phyloP scores from a whole-genome alignment of 169 alveolate genomes.

The Plasmodium chabaudi region DNA sequence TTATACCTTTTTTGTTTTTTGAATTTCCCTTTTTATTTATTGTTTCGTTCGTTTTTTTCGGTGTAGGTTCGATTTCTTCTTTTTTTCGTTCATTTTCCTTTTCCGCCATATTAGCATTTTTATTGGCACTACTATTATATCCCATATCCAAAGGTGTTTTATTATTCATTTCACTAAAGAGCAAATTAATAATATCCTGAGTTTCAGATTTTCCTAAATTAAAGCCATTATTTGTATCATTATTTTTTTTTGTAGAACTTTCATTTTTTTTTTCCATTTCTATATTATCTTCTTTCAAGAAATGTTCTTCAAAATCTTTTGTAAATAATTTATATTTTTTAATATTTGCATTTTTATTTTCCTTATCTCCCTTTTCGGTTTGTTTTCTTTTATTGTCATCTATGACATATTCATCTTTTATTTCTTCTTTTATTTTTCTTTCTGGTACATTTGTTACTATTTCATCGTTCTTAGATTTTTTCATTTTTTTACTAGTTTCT shows the following conservation, averaged over 20 bases:
- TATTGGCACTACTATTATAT: not conserved
- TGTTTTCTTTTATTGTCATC: not conserved
- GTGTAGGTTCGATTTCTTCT: constrained; percentile 1
- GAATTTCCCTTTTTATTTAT: constrained; percentile 30
- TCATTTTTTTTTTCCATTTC: constrained; percentile 32
- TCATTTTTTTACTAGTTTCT: not conserved
- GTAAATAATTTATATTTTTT: constrained; percentile 73
- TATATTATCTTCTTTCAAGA: constrained; percentile 59
- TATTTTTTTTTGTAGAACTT: constrained; percentile 11
- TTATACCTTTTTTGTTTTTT: constrained; percentile 14
- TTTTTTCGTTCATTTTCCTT: constrained; percentile 16
- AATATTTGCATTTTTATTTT: constrained; percentile 17
- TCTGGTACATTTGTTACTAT: not conserved
- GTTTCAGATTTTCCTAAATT: constrained; percentile 21
- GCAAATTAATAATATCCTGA: constrained; percentile 39
- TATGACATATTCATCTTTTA: not conserved
- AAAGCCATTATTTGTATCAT: constrained; percentile 2
- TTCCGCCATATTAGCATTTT: not conserved
- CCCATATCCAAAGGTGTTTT: constrained; percentile 4
- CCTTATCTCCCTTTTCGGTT: constrained; percentile 10
- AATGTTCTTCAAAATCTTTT: constrained; percentile 75
- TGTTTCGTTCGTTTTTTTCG: constrained; percentile 14
- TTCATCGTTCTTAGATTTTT: not conserved
- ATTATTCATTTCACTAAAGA: constrained; percentile 55
- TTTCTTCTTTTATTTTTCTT: not conserved